phyloP scores from a whole-genome alignment of 2,329 filamentous ascomycete species.

The Fusarium albidum region DNA sequence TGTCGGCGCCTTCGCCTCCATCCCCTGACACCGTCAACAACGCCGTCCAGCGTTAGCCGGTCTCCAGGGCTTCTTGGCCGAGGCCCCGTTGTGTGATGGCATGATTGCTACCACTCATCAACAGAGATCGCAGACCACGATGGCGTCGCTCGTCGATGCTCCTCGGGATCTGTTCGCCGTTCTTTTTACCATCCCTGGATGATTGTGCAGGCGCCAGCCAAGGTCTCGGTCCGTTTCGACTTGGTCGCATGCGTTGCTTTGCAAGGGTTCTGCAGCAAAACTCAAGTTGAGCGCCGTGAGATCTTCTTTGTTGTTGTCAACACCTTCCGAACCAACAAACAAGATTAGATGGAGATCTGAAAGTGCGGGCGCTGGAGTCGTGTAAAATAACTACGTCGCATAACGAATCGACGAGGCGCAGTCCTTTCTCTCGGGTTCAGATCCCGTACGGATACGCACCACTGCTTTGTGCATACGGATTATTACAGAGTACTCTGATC shows the following conservation, averaged over 20 bases:
- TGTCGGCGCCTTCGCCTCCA: conserved; percentile 13
- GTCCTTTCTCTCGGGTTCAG: too few relatives aligned
- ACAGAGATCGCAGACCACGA: conserved; percentile 5
- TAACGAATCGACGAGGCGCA: too few relatives aligned
- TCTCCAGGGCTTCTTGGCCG: conserved; percentile 11
- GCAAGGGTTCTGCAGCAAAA: conserved; percentile 12
- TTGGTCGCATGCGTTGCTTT: conserved; percentile 22
- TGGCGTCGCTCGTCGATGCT: conserved; percentile 14
- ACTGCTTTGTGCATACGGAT: too few relatives aligned
- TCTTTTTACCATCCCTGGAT: conserved; percentile 12
- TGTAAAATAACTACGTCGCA: too few relatives aligned
- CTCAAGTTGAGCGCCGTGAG: conserved; percentile 6
- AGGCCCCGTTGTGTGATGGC: conserved; percentile 7
- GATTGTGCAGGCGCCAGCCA: conserved; percentile 22
- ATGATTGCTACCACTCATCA: conserved; percentile 15
- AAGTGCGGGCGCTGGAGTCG: not conserved
- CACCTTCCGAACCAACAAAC: not conserved
- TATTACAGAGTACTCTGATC: too few relatives aligned
- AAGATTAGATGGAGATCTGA: not conserved
- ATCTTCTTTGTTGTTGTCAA: not conserved
- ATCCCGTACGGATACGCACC: too few relatives aligned
- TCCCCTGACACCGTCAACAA: conserved; percentile 18
- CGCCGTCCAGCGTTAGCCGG: conserved; percentile 8
- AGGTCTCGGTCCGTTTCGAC: conserved; percentile 35
- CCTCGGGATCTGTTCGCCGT: conserved; percentile 3